phyloP scores from a whole-genome alignment of 1,139 yeast species.

The Candida mesenterica region DNA sequence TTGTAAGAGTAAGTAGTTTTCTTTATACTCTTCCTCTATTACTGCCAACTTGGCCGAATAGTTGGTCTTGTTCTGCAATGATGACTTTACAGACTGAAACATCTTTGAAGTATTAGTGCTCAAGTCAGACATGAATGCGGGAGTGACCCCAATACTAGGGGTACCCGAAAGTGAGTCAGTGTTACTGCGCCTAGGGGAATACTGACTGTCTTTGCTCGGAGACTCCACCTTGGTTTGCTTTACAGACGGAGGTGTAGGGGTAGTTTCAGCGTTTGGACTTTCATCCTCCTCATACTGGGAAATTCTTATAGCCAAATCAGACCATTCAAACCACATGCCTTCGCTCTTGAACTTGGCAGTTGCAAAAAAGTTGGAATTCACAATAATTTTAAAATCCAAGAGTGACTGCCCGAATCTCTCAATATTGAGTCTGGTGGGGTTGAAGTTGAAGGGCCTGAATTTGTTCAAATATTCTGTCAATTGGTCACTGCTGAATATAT shows the following conservation, averaged over 20 bases:
- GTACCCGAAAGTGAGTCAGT: not conserved
- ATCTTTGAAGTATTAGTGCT: conserved; percentile 12
- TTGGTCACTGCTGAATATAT: conserved; percentile 41
- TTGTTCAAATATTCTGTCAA: conserved; percentile 31
- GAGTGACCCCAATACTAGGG: conserved; percentile 9
- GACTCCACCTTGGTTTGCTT: not conserved
- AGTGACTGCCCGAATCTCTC: conserved; percentile 46
- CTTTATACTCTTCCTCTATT: conserved; percentile 33
- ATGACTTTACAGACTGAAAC: conserved; percentile 22
- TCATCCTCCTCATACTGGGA: conserved; percentile 14
- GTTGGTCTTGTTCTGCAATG: conserved; percentile 31
- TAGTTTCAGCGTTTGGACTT: conserved; percentile 12
- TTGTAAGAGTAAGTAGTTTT: conserved; percentile 33
- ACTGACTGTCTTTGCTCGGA: too few relatives aligned
- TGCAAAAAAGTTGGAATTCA: conserved; percentile 34
- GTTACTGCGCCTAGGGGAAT: too few relatives aligned
- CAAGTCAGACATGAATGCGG: conserved; percentile 10
- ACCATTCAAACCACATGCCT: conserved; percentile 51
- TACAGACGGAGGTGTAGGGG: conserved; percentile 17
- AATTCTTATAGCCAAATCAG: conserved; percentile 31
- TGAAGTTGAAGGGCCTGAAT: conserved; percentile 32
- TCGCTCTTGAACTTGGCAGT: conserved; percentile 41
- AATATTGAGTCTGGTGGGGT: conserved; percentile 38
- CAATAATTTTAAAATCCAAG: conserved; percentile 34
- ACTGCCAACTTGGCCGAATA: conserved; percentile 29